Conservation (phyloP, 371 early-diverging fungal species). For the Lichtheimia hyalospora region DNA sequence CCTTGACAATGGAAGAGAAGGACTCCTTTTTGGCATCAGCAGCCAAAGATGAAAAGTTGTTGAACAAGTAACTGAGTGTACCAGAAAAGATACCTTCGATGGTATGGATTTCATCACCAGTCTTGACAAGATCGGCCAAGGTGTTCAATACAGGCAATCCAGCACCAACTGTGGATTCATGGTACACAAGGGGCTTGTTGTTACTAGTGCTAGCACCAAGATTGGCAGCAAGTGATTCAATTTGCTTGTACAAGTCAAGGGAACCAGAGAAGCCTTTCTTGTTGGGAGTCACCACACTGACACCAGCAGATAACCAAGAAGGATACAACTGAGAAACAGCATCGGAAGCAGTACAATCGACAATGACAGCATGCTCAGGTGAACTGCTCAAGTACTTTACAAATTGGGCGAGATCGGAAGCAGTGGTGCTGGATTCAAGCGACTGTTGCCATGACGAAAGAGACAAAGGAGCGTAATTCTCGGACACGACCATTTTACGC, state of each 20-base stretch:
- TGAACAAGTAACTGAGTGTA: constrained; percentile 94
- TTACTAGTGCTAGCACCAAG: constrained; percentile 12
- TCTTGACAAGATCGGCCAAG: constrained; percentile 83
- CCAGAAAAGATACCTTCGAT: constrained; percentile 98
- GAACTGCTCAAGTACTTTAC: constrained; percentile 52
- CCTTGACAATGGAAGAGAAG: constrained; percentile 88
- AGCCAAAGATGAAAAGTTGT: constrained; percentile 79
- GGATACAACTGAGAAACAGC: constrained; percentile 82
- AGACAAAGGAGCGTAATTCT: constrained; percentile 31
- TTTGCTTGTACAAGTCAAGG: constrained; percentile 68
- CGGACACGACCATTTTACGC: constrained; percentile 60
- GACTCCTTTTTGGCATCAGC: constrained; percentile 41
- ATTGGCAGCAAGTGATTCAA: constrained; percentile 55
- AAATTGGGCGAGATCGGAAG: constrained; percentile 52
- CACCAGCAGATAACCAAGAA: constrained; percentile 72
- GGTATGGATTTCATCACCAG: constrained; percentile 88
- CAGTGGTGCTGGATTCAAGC: constrained; percentile 18
- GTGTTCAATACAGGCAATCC: constrained; percentile 96
- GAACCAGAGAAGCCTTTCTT: constrained; percentile 93
- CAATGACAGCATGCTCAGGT: constrained; percentile 61
- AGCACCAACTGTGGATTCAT: constrained; percentile 98
- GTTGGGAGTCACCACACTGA: constrained; percentile 96
- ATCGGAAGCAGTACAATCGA: constrained; percentile 92
- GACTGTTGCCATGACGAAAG: constrained; percentile 33
- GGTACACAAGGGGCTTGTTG: constrained; percentile 65